These are phyloP conservation scores for Pichia paraexigua DNA, from an alignment of 805 yeast genomes.

Conservation along the genomic window DNA sequence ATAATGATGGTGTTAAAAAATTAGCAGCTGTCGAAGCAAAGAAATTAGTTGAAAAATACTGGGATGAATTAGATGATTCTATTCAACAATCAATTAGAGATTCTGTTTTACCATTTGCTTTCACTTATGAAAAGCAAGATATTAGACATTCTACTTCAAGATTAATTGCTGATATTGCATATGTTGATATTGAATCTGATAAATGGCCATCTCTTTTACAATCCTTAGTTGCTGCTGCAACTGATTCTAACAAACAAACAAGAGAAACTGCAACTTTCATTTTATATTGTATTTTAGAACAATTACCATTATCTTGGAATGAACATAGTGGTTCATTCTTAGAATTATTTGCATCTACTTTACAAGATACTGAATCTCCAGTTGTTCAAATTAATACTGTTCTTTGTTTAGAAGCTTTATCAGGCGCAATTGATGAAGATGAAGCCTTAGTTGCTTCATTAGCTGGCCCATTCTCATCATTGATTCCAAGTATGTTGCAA, in stretches of 20 bases:
- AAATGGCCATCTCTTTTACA: slow-evolving; percentile 76
- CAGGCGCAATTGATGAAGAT: slow-evolving; percentile 58
- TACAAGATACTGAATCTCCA: slow-evolving; percentile 51
- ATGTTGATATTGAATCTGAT: slow-evolving; percentile 54
- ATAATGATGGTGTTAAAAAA: slow-evolving; percentile 69
- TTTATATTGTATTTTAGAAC: slow-evolving; percentile 69
- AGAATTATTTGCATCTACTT: slow-evolving; percentile 58
- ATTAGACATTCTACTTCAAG: slow-evolving; percentile 88
- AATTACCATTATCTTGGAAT: slow-evolving; percentile 49
- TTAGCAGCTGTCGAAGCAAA: slow-evolving; percentile 96
- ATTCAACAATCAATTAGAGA: slow-evolving; percentile 56
- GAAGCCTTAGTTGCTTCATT: slow-evolving; percentile 37
- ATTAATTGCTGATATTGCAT: slow-evolving; percentile 80
- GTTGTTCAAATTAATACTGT: slow-evolving; percentile 80
- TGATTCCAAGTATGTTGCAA: slow-evolving; percentile 73
- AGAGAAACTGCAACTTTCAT: slow-evolving; percentile 83
- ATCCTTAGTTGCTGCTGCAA: slow-evolving; percentile 58
- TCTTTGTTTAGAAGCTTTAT: slow-evolving; percentile 66
- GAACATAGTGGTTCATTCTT: slow-evolving; percentile 60
- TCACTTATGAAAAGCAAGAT: slow-evolving; percentile 50
- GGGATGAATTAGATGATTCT: slow-evolving; percentile 48
- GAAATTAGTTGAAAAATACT: slow-evolving; percentile 65
- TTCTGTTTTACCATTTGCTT: slow-evolving; percentile 60
- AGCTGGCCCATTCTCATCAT: slow-evolving; percentile 42
- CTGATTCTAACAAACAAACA: slow-evolving; percentile 38